Evolutionary conservation across 1,284 basidiomycete species (phyloP).

Genomic region (Takashimella tepidaria): DNA sequence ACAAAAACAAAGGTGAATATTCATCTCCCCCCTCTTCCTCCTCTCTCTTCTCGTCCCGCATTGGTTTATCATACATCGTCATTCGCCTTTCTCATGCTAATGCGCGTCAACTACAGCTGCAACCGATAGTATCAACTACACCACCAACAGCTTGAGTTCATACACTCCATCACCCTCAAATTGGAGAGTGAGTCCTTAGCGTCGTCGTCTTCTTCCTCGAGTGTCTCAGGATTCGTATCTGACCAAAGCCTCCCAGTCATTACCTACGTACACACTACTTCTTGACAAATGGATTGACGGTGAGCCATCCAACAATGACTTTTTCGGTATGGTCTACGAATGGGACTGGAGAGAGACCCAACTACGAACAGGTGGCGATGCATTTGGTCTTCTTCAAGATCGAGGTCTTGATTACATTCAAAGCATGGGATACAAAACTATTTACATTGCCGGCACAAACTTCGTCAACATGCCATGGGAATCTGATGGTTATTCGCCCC

Average conservation of each 20-base stretch:
- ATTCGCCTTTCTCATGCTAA: neutral
- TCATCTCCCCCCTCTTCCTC: too few species aligned
- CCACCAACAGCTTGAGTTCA: conserved; percentile 47
- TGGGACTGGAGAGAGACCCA: conserved; percentile 81
- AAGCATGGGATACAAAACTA: conserved; percentile 74
- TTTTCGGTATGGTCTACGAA: conserved; percentile 71
- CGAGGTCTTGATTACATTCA: conserved; percentile 71
- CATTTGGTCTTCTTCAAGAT: conserved; percentile 64
- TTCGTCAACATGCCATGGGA: conserved; percentile 94
- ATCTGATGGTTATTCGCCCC: conserved; percentile 86
- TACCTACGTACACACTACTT: conserved; percentile 79
- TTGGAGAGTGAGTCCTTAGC: conserved; percentile 58
- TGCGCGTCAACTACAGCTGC: conserved; percentile 51
- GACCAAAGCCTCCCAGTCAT: conserved; percentile 33
- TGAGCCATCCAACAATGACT: conserved; percentile 84
- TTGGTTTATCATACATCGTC: neutral
- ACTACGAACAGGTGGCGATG: conserved; percentile 78
- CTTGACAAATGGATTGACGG: conserved; percentile 90
- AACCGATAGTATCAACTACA: conserved; percentile 62
- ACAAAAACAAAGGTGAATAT: conserved; percentile 60
- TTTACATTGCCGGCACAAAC: conserved; percentile 85
- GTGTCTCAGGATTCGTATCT: neutral
- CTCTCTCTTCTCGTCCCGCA: too few species aligned
- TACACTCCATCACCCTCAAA: conserved; percentile 77
- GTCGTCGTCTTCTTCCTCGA: neutral